Evolutionary conservation across 2,329 filamentous ascomycete species (phyloP), one percentile per base, ranked within the genome.

Genomic region (Fusarium coffeatum): DNA sequence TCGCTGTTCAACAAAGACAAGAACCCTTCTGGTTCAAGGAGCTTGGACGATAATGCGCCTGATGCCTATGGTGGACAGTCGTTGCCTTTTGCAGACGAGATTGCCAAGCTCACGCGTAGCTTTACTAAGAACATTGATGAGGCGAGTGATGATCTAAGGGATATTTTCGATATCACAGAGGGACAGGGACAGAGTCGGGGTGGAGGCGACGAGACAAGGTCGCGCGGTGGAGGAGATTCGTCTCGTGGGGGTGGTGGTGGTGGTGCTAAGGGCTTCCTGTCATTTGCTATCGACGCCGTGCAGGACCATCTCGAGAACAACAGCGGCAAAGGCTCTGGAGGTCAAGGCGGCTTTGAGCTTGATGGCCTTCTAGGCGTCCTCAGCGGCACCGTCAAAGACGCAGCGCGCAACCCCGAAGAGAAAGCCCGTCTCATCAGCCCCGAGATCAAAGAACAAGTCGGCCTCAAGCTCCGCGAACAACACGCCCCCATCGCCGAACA

Each of bases 361-460:
- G 82, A 82, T n/a, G 82, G 82, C 0, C 76, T 84, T 2, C 75
- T 84, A 1, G 82, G 82, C 3, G 76, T 82, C 0, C 64, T 84
- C 15, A 84, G 81, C 72, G 76, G 76, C 63, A 83, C 80, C 2
- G 77, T 84, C 58, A 83, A 83, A 62, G 82, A 84, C 18, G 79
- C 79, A 15, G 75, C 82, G 3, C 78, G 80, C n/a, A 83, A 83
- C 63, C 82, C 82, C 0, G 82, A 84, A 63, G 82, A 83, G 48
- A 84, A 81, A 58, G 82, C 82, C 0, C 81, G 82, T 7, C 58
- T 78, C 48, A 84, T 84, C 57, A 82, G 77, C 42, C 82, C 82
- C 6, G 82, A 84, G 73, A 84, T 84, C 77, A 84, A 83, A 68
- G 82, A 83, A 23, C 76, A 78, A 49, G 80, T 84, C 46, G 80